These are phyloP conservation scores for Volvox reticuliferus DNA, from an alignment of 139 green algal species.

Conservation along the genomic window DNA sequence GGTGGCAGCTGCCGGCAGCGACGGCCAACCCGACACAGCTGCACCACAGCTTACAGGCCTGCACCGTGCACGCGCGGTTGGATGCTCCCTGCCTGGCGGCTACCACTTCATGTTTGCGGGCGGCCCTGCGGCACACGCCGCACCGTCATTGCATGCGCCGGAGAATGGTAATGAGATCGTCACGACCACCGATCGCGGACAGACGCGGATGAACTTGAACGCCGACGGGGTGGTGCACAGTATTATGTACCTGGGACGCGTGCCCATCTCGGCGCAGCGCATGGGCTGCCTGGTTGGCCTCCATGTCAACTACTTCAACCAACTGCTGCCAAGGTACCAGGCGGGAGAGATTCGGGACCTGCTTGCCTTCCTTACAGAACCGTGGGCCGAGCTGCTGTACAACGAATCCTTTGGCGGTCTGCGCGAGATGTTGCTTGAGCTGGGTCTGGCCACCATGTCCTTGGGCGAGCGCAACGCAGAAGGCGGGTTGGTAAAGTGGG, in stretches of 20 bases:
- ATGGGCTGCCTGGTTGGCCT: constrained; percentile 61
- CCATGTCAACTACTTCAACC: constrained; percentile 61
- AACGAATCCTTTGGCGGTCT: constrained; percentile 66
- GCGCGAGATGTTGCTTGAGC: constrained; percentile 41
- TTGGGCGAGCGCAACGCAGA: not conserved
- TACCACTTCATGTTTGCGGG: constrained; percentile 62
- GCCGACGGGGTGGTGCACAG: constrained; percentile 33
- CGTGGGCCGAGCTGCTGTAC: constrained; percentile 64
- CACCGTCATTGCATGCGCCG: constrained; percentile 34
- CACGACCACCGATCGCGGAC: constrained; percentile 55
- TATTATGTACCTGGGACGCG: constrained; percentile 52
- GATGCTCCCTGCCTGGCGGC: constrained; percentile 63
- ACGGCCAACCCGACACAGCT: not conserved
- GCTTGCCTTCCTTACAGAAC: constrained; percentile 54
- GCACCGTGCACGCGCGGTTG: constrained; percentile 47
- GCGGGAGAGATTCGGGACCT: constrained; percentile 49
- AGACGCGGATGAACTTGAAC: constrained; percentile 52
- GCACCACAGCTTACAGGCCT: not conserved
- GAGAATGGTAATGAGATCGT: constrained; percentile 46
- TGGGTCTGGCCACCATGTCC: constrained; percentile 3
- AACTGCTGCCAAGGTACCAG: not conserved
- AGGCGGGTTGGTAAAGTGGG: constrained; percentile 25
- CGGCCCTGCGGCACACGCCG: constrained; percentile 48
- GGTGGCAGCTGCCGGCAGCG: not conserved
- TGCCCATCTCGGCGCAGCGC: constrained; percentile 26